Evolutionary conservation across 164 flowering plant species (phyloP).

Genomic region (Vitis riparia): DNA sequence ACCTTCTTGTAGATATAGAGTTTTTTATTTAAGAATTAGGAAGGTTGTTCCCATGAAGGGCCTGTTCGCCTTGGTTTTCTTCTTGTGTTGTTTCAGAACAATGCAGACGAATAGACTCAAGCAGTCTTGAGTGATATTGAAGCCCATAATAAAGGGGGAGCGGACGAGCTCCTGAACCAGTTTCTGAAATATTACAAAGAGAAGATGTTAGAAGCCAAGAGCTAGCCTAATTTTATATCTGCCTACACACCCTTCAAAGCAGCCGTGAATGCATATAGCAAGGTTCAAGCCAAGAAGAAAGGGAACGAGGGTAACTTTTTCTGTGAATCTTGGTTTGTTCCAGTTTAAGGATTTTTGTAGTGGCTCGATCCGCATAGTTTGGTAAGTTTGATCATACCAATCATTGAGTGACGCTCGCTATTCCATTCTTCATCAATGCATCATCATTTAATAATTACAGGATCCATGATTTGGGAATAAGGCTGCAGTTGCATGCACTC

Average conservation of each 20-base stretch:
- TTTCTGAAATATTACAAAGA: slow-evolving; percentile 36
- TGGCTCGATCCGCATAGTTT: no score
- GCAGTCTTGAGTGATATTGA: slow-evolving; percentile 26
- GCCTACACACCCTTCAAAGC: slow-evolving; percentile 43
- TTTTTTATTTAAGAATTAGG: no score
- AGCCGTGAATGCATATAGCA: slow-evolving; percentile 47
- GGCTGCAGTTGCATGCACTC: no score
- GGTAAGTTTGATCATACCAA: no score
- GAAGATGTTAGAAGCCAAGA: slow-evolving; percentile 16
- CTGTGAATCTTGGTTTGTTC: slow-evolving; percentile 14
- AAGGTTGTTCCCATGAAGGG: no score
- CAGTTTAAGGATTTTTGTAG: background rate
- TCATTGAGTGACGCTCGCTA: no score
- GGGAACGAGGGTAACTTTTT: no score
- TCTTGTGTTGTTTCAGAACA: slow-evolving; percentile 16
- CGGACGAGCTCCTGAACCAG: slow-evolving; percentile 32
- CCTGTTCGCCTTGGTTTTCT: no score
- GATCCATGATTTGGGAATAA: no score
- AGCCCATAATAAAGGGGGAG: slow-evolving; percentile 32
- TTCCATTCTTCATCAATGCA: no score
- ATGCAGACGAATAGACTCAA: slow-evolving; percentile 27
- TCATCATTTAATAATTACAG: no score
- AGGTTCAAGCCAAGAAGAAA: slow-evolving; percentile 39
- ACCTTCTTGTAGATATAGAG: no score
- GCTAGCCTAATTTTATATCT: slow-evolving; percentile 26